Base-by-base conservation (phyloP, 2,329 filamentous ascomycete species). In the Septoria petroselini region DNA sequence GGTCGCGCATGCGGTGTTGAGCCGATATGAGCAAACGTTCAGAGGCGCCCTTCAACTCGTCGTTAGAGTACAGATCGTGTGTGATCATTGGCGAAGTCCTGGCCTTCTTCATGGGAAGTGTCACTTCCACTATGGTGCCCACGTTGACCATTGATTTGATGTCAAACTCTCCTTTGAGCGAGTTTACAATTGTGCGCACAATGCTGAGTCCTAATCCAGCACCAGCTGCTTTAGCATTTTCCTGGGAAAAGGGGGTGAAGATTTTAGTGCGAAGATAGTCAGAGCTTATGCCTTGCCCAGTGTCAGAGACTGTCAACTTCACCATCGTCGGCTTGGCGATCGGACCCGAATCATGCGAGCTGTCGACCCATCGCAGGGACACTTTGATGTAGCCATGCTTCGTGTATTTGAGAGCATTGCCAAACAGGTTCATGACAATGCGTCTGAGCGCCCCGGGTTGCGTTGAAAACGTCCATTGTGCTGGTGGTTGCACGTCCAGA, bases 151-250 rank as follows among this genome's bases (percentile, higher is more conserved):
- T 55, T 2, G 56, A 59, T 29, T 59, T 72, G 39, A 85, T 73
- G 12, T 78, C 73, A 38, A 86, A 81, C 9, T 72, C 74, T 0
- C 83, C 83, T 15, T 76, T 73, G 0, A 86, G 68, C 31, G 79
- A 76, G 35, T 76, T 75, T n/a, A 85, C 76, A 3, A 87, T 78
- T 6, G 44, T 65, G 54, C 59, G 72, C 65, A 87, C 83, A 7
- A 88, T 79, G 33, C 79, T 83, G 23, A 88, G 66, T 0, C 85
- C 84, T 0, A 88, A 70, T 0, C 84, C 84, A 0, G 80, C 79
- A 0, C 84, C 84, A 0, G 78, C 75, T 0, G 77, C 72, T 1
- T 85, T 66, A 0, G 71, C 67, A 40, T 85, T 76, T 58, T 87
- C 84, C 54, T 88, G 84, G 0, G 74, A 67, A 53, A 86, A 86